phyloP scores from a whole-genome alignment of 176 grass and related monocot species.

The Carex littledalei region DNA sequence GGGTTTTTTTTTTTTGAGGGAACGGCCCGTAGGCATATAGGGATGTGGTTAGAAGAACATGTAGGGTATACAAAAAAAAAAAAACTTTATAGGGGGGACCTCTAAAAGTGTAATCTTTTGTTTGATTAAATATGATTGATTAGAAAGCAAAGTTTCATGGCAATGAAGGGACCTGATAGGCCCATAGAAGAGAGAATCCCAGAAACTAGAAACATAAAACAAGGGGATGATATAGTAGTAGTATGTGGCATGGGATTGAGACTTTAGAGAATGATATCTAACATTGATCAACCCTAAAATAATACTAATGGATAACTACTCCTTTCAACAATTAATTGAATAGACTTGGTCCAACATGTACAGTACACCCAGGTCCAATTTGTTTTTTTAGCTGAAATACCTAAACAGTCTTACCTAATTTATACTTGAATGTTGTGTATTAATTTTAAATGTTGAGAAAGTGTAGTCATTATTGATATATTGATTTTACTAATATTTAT shows the following conservation, averaged over 20 bases:
- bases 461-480: no score
- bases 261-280: not conserved
- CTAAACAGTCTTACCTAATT: no score
- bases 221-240: not conserved
- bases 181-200: not conserved
- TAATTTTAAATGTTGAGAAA: no score
- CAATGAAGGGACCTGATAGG: not conserved
- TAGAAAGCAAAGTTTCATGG: not conserved
- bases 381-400: not conserved
- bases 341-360: not conserved
- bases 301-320: not conserved
- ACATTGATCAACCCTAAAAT: not conserved
- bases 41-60: not conserved
- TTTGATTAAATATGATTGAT: conserved; percentile 17
- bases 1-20: no score
- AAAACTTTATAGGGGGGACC: conserved; percentile 19
- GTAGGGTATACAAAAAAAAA: conserved; percentile 4
- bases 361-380: not conserved
- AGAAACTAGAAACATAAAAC: not conserved
- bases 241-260: not conserved
- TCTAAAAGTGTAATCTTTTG: conserved; percentile 19
- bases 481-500: no score
- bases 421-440: no score
- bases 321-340: not conserved
- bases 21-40: no score